Percentiles rank a stretch among this genome's conserved stretches.
These are phyloP conservation scores for Talaromyces funiculosus DNA, from an alignment of 2,329 filamentous ascomycete genomes.

Conservation along the genomic window DNA sequence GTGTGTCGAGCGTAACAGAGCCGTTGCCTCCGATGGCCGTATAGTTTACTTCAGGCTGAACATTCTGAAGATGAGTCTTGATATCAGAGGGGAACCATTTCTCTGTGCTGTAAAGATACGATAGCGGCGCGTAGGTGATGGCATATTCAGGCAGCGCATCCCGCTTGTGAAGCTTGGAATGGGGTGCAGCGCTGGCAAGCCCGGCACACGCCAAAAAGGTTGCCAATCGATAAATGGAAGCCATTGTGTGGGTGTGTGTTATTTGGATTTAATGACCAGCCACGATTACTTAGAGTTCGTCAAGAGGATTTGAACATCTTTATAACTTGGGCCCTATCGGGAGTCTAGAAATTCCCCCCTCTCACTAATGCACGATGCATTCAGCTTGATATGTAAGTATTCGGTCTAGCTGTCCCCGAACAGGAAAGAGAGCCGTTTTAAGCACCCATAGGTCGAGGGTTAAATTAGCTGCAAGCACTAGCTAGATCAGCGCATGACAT, in stretches of 20 bases:
- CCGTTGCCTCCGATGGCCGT: background rate
- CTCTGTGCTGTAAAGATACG: constrained; percentile 6
- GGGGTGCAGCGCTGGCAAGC: background rate
- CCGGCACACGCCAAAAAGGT: background rate
- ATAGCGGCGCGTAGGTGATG: constrained; percentile 2
- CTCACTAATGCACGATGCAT: background rate
- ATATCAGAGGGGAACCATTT: constrained; percentile 10
- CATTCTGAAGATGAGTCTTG: background rate
- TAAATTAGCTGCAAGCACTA: background rate
- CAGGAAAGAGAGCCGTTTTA: background rate
- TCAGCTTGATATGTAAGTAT: background rate
- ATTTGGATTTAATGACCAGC: background rate
- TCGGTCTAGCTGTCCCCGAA: background rate
- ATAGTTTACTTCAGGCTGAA: constrained; percentile 1
- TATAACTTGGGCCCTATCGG: background rate
- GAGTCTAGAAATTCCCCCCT: background rate
- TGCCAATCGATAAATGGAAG: background rate
- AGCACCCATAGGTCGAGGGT: background rate
- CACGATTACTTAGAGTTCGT: background rate
- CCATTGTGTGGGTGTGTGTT: background rate
- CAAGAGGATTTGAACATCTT: background rate
- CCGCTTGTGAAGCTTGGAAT: background rate
- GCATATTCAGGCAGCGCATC: background rate
- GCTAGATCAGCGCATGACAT: background rate
- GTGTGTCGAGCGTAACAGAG: background rate